These are phyloP conservation scores for Pseudozyma sp. DNA, from an alignment of 1,284 basidiomycete genomes.

Conservation along the genomic window DNA sequence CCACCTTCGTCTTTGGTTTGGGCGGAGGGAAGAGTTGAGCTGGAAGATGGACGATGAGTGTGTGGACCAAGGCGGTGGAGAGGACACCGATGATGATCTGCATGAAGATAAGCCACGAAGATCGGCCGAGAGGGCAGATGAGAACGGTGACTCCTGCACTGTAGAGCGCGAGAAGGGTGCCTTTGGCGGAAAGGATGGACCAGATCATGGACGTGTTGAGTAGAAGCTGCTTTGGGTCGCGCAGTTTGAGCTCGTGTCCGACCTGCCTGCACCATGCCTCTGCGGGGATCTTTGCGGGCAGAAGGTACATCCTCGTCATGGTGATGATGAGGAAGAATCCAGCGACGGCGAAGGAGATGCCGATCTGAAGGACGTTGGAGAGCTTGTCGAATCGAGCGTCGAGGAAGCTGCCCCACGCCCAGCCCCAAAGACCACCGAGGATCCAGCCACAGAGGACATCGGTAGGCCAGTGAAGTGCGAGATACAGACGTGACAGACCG, in stretches of 20 bases:
- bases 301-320: constrained; percentile 23
- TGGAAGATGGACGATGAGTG: constrained; percentile 18
- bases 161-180: constrained; percentile 18
- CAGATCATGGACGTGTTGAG: constrained; percentile 30
- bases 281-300: constrained; percentile 28
- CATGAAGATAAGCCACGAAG: constrained; percentile 34
- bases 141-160: constrained; percentile 19
- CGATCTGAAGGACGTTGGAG: constrained; percentile 17
- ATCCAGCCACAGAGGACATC: constrained; percentile 28
- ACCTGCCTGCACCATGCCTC: constrained; percentile 25
- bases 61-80: constrained; percentile 22
- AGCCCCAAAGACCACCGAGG: constrained; percentile 25
- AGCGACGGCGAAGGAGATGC: constrained; percentile 15
- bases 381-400: constrained; percentile 22
- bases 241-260: constrained; percentile 20
- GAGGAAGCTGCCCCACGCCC: constrained; percentile 20
- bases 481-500: constrained; percentile 30
- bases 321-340: constrained; percentile 18
- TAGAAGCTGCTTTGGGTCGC: constrained; percentile 23
- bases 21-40: constrained; percentile 26
- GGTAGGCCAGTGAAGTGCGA: constrained; percentile 27
- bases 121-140: constrained; percentile 26
- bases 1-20: constrained; percentile 22
- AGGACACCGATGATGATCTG: constrained; percentile 23
- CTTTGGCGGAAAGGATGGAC: constrained; percentile 15